Conservation (phyloP, 805 yeast genomes). For the Citeromyces matritensis region DNA sequence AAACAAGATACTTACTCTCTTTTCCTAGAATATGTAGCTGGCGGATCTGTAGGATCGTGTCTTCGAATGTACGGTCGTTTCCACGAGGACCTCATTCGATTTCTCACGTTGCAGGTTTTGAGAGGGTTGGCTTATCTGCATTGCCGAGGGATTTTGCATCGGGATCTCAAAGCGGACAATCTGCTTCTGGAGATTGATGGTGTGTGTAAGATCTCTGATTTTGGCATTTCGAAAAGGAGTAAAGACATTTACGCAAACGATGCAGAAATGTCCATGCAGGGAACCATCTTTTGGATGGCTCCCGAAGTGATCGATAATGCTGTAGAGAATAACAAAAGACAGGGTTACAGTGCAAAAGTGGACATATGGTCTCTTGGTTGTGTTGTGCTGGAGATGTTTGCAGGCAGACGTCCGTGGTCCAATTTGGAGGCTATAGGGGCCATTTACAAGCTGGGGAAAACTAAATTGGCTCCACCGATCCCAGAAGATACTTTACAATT, state of each 20-base stretch:
- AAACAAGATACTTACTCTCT: constrained; percentile 62
- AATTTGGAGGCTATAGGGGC: constrained; percentile 92
- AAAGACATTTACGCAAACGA: constrained; percentile 79
- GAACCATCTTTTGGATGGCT: constrained; percentile 99
- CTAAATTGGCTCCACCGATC: constrained; percentile 88
- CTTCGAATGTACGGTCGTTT: constrained; percentile 73
- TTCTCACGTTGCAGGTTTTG: constrained; percentile 65
- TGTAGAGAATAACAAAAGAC: constrained; percentile 47
- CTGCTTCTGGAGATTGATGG: constrained; percentile 82
- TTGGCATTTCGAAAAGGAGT: constrained; percentile 84
- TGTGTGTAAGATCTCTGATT: constrained; percentile 87
- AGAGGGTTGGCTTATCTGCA: constrained; percentile 83
- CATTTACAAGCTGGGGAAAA: constrained; percentile 74
- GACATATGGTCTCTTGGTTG: constrained; percentile 99
- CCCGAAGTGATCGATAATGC: constrained; percentile 92
- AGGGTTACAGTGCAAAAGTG: constrained; percentile 94
- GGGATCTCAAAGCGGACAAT: constrained; percentile 93
- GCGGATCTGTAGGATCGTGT: constrained; percentile 88
- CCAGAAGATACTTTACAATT: constrained; percentile 69
- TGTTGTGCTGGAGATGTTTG: constrained; percentile 94
- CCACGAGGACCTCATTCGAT: constrained; percentile 61
- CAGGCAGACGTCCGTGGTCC: constrained; percentile 96
- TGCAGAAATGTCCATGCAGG: constrained; percentile 89
- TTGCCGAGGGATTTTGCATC: constrained; percentile 72
- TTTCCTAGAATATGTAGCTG: constrained; percentile 92